Conservation (phyloP, 345 rosid species). For the Iberis pinnata region DNA sequence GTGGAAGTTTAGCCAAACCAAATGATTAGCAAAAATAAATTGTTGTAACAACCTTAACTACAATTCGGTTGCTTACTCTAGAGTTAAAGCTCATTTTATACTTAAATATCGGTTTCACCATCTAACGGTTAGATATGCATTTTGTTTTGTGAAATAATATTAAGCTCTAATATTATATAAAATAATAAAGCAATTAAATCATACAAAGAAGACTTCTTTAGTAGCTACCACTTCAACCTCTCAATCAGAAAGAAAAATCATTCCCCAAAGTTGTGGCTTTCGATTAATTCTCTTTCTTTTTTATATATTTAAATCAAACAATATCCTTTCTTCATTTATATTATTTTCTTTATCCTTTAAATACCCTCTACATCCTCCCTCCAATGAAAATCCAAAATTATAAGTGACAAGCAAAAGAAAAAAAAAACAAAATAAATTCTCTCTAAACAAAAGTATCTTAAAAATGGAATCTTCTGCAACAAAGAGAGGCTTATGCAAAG, state of each 20-base stretch:
- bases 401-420: not conserved
- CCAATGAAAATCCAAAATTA: slow-evolving; percentile 13
- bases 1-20: too few species aligned
- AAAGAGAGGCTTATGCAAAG: slow-evolving; percentile 32
- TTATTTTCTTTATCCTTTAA: slow-evolving; percentile 30
- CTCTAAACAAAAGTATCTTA: not conserved
- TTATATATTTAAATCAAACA: not conserved
- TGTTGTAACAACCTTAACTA: slow-evolving; percentile 21
- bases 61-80: slow-evolving; percentile 25
- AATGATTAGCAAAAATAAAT: too few species aligned
- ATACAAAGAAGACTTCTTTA: slow-evolving; percentile 19
- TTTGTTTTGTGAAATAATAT: slow-evolving; percentile 6
- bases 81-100: slow-evolving; percentile 4
- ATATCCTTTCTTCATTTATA: slow-evolving; percentile 1
- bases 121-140: slow-evolving; percentile 16
- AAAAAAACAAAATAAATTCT: not conserved
- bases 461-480: slow-evolving; percentile 13
- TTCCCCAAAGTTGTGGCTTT: slow-evolving; percentile 26
- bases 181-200: slow-evolving; percentile 21
- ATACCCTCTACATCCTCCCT: slow-evolving; percentile 30
- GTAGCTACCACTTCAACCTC: slow-evolving; percentile 26
- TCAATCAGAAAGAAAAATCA: slow-evolving; percentile 15
- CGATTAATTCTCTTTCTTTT: slow-evolving; percentile 8
- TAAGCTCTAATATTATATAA: not conserved
- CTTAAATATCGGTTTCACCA: not conserved